Evolutionary conservation across 345 rosid species (phyloP), one percentile per base, ranked within the genome.

Genomic region (Isatis tinctoria): DNA sequence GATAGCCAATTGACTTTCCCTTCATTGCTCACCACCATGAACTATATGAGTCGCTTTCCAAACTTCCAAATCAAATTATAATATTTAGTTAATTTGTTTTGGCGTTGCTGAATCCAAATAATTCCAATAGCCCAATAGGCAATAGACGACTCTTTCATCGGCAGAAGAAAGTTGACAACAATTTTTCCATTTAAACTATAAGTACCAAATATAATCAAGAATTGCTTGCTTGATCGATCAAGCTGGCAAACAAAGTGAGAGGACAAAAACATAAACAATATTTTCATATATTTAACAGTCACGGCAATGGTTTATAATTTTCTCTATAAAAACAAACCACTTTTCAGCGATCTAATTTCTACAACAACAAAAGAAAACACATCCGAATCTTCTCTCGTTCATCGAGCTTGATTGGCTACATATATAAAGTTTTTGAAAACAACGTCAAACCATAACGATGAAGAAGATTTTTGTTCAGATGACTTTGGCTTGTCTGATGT

Each of bases 261-360:
- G 18, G 27, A 63, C 67, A 30, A 65, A 47, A 12, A 33, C 11
- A 8, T 3, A 4, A 20, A 1, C 10, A 11, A 49, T 49, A 24
- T 24, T 24, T 16, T 52, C 32, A 26, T 52, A 52, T 12, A 52
- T 52, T 33, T 24, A 17, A 44, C 22, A 45, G 8, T 12, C 27
- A 13, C 20, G 35, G 14, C 9, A 66, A 24, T 68, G 27, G 5
- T 24, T 22, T 37, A 6, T 7, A 56, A 20, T 12, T 28, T 10
- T 45, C 27, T 6, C 28, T 71, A 71, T 48, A 60, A 47, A 71
- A 60, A 28, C 49, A 57, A 41, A 69, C 65, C 35, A 20, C 37
- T 37, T 58, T 59, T 22, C 26, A 59, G 24, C n/a, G 1, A 30
- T 30, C 33, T 30, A 30, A 30, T 30, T 43, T 43, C 53, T 13